Base-by-base conservation (phyloP, 768 basidiomycete species). In the Mycena vulgaris region DNA sequence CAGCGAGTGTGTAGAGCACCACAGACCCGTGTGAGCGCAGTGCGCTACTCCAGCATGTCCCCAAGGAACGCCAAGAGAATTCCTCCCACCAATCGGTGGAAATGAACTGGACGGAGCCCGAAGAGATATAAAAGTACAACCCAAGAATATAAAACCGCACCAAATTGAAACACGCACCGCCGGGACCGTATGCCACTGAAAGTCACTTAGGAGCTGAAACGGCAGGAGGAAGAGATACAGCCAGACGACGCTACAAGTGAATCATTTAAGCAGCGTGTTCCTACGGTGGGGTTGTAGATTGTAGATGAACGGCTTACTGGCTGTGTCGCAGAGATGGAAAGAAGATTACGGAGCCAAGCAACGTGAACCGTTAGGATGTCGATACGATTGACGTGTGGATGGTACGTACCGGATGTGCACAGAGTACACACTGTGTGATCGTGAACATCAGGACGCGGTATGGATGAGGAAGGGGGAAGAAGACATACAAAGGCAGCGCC, bases 201-300 rank as follows among this genome's bases (percentile, higher is more conserved):
- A 90, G 33, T 86, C 85, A 40, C 81, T 80, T 51, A 91, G 87
- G 8, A 93, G 84, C 78, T 94, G 92, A 84, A 94, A 92, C 0
- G 92, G 93, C 2, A 94, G 83, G 78, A 92, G 89, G 83, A 93
- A 92, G 1, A 93, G 85, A 78, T 92, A 94, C 28, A 91, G 75
- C 91, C 89, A 92, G 37, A 92, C 89, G 39, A 89, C 91, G 74
- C 90, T 87, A 23, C 3, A 14, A n/a, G n/a, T n/a, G n/a, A n/a
- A n/a, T n/a, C n/a, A n/a, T n/a, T n/a, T n/a, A n/a, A n/a, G n/a
- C n/a, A n/a, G n/a, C n/a, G n/a, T n/a, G n/a, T n/a, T n/a, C n/a
- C n/a, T n/a, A n/a, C n/a, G n/a, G n/a, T n/a, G n/a, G n/a, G n/a
- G n/a, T n/a, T n/a, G n/a, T n/a, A n/a, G n/a, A n/a, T n/a, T n/a